Conservation (phyloP, 129 eudicot species). For the Escallonia rubra region DNA sequence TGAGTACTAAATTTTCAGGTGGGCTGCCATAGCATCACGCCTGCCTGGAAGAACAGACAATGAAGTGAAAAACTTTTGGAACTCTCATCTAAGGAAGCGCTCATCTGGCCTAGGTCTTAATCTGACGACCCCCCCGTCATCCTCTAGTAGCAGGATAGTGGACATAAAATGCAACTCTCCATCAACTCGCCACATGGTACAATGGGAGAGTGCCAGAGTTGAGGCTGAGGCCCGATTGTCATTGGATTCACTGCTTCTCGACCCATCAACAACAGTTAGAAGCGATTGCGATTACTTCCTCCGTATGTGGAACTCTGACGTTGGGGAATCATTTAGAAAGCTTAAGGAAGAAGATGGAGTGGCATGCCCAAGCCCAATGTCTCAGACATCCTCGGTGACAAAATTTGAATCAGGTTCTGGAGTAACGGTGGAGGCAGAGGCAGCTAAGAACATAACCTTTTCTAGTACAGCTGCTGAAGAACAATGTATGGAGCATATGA, state of each 20-base stretch:
- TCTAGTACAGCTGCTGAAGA: constrained; percentile 24
- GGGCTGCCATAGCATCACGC: constrained; percentile 78
- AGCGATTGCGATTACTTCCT: constrained; percentile 41
- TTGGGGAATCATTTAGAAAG: constrained; percentile 53
- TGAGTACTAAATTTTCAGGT: constrained; percentile 41
- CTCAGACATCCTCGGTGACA: constrained; percentile 26
- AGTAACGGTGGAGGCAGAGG: constrained; percentile 35
- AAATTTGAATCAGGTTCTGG: constrained; percentile 50
- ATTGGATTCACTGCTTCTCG: constrained; percentile 29
- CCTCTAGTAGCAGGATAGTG: constrained; percentile 22
- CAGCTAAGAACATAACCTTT: constrained; percentile 16
- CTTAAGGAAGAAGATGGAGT: constrained; percentile 19
- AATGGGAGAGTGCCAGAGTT: constrained; percentile 51
- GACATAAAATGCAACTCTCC: constrained; percentile 28
- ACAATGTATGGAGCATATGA: constrained; percentile 18
- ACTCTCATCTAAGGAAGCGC: constrained; percentile 68
- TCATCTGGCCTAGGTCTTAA: constrained; percentile 6
- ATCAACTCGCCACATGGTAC: constrained; percentile 41
- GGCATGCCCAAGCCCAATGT: constrained; percentile 12
- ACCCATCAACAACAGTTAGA: constrained; percentile 21
- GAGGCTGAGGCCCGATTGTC: constrained; percentile 61
- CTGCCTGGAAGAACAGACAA: constrained; percentile 93
- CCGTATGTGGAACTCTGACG: constrained; percentile 64
- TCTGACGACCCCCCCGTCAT: constrained; percentile 18
- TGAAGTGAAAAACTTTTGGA: constrained; percentile 81